Evolutionary conservation across 352 stramenopile species (phyloP).

Genomic region (Phytophthora pseudosyringae): DNA sequence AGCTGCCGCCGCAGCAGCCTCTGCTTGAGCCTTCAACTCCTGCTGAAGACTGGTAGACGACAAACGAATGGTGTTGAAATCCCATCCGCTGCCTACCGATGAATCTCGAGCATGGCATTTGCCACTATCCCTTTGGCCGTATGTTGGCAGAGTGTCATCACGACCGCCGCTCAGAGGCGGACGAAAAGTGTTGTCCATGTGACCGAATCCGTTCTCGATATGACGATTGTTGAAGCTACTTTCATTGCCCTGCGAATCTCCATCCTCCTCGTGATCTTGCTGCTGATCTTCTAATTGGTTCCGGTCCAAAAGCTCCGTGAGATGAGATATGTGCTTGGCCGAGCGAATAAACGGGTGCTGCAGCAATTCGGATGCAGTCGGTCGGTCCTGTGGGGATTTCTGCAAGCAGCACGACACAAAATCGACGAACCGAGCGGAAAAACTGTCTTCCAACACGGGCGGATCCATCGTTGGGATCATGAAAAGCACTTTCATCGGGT

Average conservation of each 20-base stretch:
- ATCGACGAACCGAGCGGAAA: conserved; percentile 82
- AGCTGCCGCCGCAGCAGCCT: conserved; percentile 21
- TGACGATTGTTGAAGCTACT: conserved; percentile 20
- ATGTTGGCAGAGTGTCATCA: conserved; percentile 34
- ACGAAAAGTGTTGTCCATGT: conserved; percentile 21
- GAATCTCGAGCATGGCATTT: conserved; percentile 51
- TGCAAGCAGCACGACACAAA: conserved; percentile 91
- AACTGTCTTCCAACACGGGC: conserved; percentile 79
- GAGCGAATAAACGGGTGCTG: conserved; percentile 85
- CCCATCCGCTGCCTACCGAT: conserved; percentile 68
- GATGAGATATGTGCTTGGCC: conserved; percentile 72
- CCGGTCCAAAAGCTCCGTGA: conserved; percentile 72
- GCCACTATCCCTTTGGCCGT: conserved; percentile 41
- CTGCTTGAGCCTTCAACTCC: conserved; percentile 39
- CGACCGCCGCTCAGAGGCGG: conserved; percentile 15
- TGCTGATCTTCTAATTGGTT: conserved; percentile 43
- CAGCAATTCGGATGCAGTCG: conserved; percentile 85
- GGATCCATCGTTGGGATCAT: conserved; percentile 97
- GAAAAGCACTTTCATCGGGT: conserved; percentile 99
- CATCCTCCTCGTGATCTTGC: conserved; percentile 17
- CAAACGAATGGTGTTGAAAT: conserved; percentile 80
- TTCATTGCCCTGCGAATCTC: conserved; percentile 10
- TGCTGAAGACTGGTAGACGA: conserved; percentile 49
- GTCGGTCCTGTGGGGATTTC: conserved; percentile 87
- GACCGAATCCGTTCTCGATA: conserved; percentile 24